phyloP scores from a whole-genome alignment of 208 protist species.

The Strigomonas culicis region DNA sequence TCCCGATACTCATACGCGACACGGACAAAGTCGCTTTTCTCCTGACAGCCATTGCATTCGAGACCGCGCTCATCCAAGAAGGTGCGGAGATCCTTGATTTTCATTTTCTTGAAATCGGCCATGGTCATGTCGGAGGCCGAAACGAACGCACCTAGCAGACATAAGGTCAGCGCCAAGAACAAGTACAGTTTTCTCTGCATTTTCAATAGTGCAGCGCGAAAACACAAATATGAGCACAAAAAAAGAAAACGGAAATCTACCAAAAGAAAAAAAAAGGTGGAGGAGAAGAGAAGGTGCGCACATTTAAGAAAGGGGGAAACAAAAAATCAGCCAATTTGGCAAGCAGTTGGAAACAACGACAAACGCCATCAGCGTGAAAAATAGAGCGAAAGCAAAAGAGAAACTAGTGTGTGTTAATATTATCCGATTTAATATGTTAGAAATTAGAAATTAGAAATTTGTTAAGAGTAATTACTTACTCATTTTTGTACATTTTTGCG shows the following conservation, averaged over 20 bases:
- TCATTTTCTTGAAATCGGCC: conserved; percentile 83
- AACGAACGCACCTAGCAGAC: conserved; percentile 11
- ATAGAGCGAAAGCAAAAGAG: conserved; percentile 15
- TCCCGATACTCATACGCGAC: conserved; percentile 69
- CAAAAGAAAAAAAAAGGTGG: background rate
- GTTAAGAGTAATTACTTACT: background rate
- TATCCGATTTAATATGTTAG: conserved; percentile 4
- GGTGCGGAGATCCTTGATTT: conserved; percentile 78
- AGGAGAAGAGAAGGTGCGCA: background rate
- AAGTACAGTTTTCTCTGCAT: conserved; percentile 8
- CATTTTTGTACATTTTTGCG: too few species aligned
- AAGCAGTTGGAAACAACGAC: background rate
- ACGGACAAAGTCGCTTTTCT: conserved; percentile 88
- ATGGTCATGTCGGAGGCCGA: conserved; percentile 26
- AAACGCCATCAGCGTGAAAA: conserved; percentile 3
- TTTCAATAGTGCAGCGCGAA: background rate
- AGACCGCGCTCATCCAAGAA: conserved; percentile 79
- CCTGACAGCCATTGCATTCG: conserved; percentile 69
- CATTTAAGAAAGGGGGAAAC: background rate
- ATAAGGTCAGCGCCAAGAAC: conserved; percentile 13
- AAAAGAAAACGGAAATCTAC: background rate
- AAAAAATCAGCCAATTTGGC: background rate
- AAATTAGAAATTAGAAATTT: conserved; percentile 6
- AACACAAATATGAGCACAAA: background rate
- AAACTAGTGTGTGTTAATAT: background rate